Evolutionary conservation across 2,329 filamentous ascomycete genomes (phyloP).

Genomic region (Phaeosphaeriaceae sp.): DNA sequence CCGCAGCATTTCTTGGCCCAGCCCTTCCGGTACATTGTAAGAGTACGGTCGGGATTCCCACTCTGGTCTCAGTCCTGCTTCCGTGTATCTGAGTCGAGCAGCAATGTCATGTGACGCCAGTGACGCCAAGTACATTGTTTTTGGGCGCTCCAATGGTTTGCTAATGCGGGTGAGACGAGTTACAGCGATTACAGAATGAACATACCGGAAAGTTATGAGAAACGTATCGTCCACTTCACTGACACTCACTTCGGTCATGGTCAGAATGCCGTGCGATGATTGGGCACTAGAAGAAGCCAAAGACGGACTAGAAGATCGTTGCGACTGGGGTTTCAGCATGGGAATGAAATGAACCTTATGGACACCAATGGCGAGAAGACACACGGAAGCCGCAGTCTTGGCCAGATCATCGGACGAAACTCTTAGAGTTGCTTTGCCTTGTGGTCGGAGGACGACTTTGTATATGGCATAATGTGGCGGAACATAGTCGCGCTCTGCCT

Average conservation of each 20-base stretch:
- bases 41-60: conserved; percentile 70
- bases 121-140: conserved; percentile 68
- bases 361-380: conserved; percentile 72
- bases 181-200: background rate
- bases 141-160: conserved; percentile 62
- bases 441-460: conserved; percentile 70
- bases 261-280: conserved; percentile 68
- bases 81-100: conserved; percentile 65
- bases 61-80: conserved; percentile 69
- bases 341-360: conserved; percentile 74
- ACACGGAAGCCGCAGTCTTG: conserved; percentile 69
- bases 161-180: conserved; percentile 36
- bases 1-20: conserved; percentile 43
- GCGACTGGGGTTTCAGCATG: conserved; percentile 63
- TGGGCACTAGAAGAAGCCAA: conserved; percentile 58
- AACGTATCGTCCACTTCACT: conserved; percentile 70
- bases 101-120: conserved; percentile 70
- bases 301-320: conserved; percentile 62
- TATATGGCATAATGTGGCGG: conserved; percentile 72
- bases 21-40: conserved; percentile 64
- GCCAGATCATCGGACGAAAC: conserved; percentile 71
- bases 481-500: conserved; percentile 73
- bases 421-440: conserved; percentile 61
- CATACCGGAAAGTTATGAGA: conserved; percentile 67
- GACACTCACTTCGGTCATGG: conserved; percentile 65